Evolutionary conservation across 805 yeast genomes (phyloP).

Genomic region (Wickerhamomyces strasburgensis): DNA sequence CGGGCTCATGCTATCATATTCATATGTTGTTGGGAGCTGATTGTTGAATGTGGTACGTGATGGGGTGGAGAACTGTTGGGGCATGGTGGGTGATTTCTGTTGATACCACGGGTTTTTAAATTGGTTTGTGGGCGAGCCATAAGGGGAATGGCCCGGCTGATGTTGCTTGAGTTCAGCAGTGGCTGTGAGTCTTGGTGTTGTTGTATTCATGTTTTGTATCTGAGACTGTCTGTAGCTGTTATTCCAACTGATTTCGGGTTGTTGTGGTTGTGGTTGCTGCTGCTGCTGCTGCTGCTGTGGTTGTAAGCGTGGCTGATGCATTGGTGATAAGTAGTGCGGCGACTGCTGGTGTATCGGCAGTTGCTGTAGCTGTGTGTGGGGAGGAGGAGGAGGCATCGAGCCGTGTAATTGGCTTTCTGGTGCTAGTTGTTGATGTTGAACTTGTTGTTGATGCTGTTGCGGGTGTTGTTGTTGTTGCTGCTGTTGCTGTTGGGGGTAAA

Average conservation of each 20-base stretch:
- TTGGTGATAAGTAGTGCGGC: background rate
- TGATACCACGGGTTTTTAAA: conserved; percentile 26
- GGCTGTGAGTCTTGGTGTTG: conserved; percentile 18
- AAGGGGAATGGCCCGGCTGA: conserved; percentile 16
- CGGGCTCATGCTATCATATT: conserved; percentile 28
- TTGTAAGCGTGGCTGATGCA: conserved; percentile 1
- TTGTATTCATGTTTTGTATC: conserved; percentile 14
- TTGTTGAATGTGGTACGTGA: conserved; percentile 20
- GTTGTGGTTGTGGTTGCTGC: conserved; percentile 3
- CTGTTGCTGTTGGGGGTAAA: no score
- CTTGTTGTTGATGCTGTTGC: conserved; percentile 1
- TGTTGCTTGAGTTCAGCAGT: conserved; percentile 5
- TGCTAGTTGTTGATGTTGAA: no score
- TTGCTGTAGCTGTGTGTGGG: conserved; percentile 4
- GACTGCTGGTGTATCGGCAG: conserved; percentile 4
- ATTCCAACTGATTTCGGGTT: conserved; percentile 23
- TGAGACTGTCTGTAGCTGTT: conserved; percentile 17
- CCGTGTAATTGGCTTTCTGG: no score
- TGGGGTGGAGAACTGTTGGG: conserved; percentile 10
- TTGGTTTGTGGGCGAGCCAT: conserved; percentile 26
- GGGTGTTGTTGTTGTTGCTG: conserved; percentile 1
- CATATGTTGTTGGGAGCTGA: conserved; percentile 48
- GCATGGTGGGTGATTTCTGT: conserved; percentile 13
- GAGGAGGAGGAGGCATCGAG: conserved; percentile 4
- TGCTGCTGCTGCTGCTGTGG: conserved; percentile 8